Evolutionary conservation across 331 rosid genomes (phyloP).

Genomic region (Quercus phellos): DNA sequence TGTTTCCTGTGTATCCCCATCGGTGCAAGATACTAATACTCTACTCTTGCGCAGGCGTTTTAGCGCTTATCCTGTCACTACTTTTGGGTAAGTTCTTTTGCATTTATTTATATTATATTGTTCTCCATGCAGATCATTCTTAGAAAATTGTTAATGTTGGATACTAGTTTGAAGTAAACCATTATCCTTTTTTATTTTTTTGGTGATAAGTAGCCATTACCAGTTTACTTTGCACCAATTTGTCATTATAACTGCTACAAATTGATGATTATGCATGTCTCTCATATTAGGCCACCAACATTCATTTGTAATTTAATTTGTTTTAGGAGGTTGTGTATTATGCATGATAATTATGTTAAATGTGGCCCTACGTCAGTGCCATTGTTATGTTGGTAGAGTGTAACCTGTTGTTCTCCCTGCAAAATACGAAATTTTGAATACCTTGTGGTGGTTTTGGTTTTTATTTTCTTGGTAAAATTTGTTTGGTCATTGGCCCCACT

Average conservation of each 20-base stretch:
- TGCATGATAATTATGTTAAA: not conserved
- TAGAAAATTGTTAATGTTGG: not conserved
- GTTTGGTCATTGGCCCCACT: not conserved
- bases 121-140: not conserved
- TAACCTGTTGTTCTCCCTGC: not conserved
- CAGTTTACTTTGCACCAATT: not conserved
- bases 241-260: not conserved
- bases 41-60: slow-evolving; percentile 91
- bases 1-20: slow-evolving; percentile 98
- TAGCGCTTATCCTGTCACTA: slow-evolving; percentile 71
- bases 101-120: not conserved
- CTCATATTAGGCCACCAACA: not conserved
- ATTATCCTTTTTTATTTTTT: not conserved
- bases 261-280: not conserved
- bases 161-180: not conserved
- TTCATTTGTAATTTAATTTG: not conserved
- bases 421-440: not conserved
- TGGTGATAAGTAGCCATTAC: not conserved
- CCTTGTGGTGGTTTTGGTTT: not conserved
- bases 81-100: slow-evolving; percentile 61
- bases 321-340: not conserved
- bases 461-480: not conserved
- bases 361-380: not conserved
- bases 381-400: not conserved
- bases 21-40: slow-evolving; percentile 84